Evolutionary conservation across 257 asterid genomes (phyloP), one percentile per base, ranked within the genome.

Genomic region (Przewalskia tangutica): DNA sequence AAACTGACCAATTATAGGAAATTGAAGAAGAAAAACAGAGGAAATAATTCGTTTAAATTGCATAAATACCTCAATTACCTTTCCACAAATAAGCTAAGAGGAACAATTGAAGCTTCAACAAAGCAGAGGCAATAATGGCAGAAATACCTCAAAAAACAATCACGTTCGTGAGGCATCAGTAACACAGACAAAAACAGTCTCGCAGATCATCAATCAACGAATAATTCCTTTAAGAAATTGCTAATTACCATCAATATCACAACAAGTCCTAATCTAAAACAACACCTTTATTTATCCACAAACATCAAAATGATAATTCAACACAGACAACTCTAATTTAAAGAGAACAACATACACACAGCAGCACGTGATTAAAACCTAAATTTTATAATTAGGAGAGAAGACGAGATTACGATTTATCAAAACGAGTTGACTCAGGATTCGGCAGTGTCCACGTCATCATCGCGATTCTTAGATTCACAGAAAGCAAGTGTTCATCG

Each of bases 131-230:
- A 48, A 73, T 13, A 23, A 50, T 51, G 38, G 36, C 59, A 71
- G 46, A 46, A 20, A 71, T 12, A 46, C 79, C 40, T 71, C 79
- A 71, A 71, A 71, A 27, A 18, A 44, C 85, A 67, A 80, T 48
- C 79, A 73, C 23, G 13, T 23, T 50, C 7, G 85, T 20, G 17
- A 12, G 83, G 81, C 83, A 77, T 42, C 84, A 84, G 83, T 81
- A 81, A 82, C 77, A 86, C 66, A 78, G 89, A 83, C 58, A 85
- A 64, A 67, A 83, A 81, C 79, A 82, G 82, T 36, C 81, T 86
- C 76, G 76, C 84, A 81, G 86, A 83, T 84, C 86, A 82, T 70
- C 84, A 89, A 76, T 79, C 79, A 84, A 79, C 13, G 27, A 16
- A 66, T 66, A 51, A 66, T 66, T 83, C 84, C 84, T 82, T 84